Percentiles rank a stretch among this genome's conserved stretches.
These are phyloP conservation scores for Ustilago bromivora DNA, from an alignment of 1,284 basidiomycete genomes.

Conservation along the genomic window DNA sequence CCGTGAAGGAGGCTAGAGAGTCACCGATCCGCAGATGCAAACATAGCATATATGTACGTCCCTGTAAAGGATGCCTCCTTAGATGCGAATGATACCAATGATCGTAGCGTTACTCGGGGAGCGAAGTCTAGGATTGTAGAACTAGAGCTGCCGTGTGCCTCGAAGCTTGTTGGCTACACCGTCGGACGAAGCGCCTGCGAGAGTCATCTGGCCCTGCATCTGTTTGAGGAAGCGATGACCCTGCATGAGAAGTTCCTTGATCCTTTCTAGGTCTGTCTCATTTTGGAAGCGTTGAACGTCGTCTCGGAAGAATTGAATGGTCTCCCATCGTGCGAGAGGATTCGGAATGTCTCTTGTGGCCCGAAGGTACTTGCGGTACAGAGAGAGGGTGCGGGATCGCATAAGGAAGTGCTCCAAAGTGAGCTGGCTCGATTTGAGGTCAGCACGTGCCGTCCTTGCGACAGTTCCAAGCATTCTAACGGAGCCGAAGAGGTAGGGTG, in stretches of 20 bases:
- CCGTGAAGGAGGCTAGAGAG: constrained; percentile 12
- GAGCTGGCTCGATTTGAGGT: constrained; percentile 43
- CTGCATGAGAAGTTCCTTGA: constrained; percentile 49
- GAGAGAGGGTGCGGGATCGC: constrained; percentile 43
- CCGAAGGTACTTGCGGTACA: constrained; percentile 59
- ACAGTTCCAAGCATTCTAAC: constrained; percentile 19
- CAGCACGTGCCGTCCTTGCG: constrained; percentile 27
- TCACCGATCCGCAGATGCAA: not conserved
- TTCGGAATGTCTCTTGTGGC: constrained; percentile 61
- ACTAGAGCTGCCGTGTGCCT: constrained; percentile 30
- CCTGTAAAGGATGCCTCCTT: not conserved
- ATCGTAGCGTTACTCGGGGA: not conserved
- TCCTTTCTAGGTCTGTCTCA: constrained; percentile 42
- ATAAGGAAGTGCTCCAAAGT: constrained; percentile 59
- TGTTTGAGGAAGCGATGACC: constrained; percentile 51
- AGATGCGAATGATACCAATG: not conserved
- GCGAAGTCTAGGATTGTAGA: not conserved
- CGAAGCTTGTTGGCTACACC: constrained; percentile 32
- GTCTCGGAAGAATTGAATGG: constrained; percentile 54
- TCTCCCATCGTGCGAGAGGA: constrained; percentile 58
- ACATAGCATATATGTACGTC: not conserved
- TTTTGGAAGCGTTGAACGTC: constrained; percentile 45
- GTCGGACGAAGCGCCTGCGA: constrained; percentile 36
- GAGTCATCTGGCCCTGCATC: constrained; percentile 56
- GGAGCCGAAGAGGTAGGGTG: not conserved